Evolutionary conservation across 352 stramenopile genomes (phyloP), one percentile per base, ranked within the genome.

Genomic region (Phytopythium delawarense): DNA sequence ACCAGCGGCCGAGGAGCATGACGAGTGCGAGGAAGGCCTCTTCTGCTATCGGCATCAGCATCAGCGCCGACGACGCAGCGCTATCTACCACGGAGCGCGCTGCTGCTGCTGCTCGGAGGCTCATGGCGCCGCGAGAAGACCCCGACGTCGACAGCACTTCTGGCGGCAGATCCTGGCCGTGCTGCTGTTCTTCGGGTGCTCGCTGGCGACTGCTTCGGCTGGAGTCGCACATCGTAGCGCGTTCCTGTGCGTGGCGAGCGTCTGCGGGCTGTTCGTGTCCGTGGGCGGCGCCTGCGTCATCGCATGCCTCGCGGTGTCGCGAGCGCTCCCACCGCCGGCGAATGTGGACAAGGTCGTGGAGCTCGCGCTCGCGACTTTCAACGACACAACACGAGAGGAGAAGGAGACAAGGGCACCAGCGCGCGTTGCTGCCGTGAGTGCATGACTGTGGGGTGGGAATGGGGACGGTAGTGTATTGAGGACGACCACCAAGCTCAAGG

Each of bases 41-140:
- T 69, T 42, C 16, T 69, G 63, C 34, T 62, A 65, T 21, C 58
- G 63, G 1, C 63, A 69, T 37, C 40, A 39, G 15, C 44, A 62
- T 15, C 58, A 65, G 25, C 30, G 25, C 5, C n/a, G 45, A 51
- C 45, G 11, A 16, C 45, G 42, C 18, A 21, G 20, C 9, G 42
- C 39, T 4, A 13, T 15, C 7, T n/a, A 6, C 21, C 11, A 50
- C 12, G 2, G 18, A 12, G 7, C 20, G 48, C n/a, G 23, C 30
- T 46, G 45, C 45, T 34, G n/a, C 20, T 49, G 45, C 45, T 28
- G 15, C 9, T 46, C 2, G 44, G 16, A 57, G 30, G 20, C 9
- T 23, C 23, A 12, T 2, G 8, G 9, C 0, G 28, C 28, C 7
- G 4, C 21, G 2, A 1, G 12, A 35, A 44, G 18, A 13, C 15